Percentiles rank a stretch among this genome's conserved stretches.
phyloP scores from a whole-genome alignment of 129 eudicot species.

The Heracleum sosnowskyi region DNA sequence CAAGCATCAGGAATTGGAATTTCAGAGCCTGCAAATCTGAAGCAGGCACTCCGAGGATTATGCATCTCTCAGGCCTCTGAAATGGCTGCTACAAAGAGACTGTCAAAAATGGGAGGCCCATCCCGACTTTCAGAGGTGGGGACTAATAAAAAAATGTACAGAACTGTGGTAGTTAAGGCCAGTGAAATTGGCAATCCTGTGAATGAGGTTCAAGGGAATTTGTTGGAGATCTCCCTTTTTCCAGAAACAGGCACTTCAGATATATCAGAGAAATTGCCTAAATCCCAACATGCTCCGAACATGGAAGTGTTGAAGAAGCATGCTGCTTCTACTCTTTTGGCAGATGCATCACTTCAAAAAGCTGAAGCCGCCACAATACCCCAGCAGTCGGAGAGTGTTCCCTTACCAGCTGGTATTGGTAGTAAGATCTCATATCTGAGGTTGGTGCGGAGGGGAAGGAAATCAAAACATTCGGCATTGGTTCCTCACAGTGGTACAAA shows the following conservation, averaged over 20 bases:
- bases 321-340: conserved; percentile 3
- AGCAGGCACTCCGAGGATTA: conserved; percentile 92
- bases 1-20: conserved; percentile 55
- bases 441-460: conserved; percentile 25
- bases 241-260: conserved; percentile 34
- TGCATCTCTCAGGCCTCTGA: conserved; percentile 94
- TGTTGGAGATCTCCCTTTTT: conserved; percentile 45
- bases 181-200: conserved; percentile 26
- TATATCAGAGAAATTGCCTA: conserved; percentile 17
- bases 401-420: conserved; percentile 11
- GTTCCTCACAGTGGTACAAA: conserved; percentile 29
- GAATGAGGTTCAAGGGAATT: conserved; percentile 20
- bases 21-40: conserved; percentile 55
- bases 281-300: conserved; percentile 4
- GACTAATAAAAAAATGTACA: conserved; percentile 31
- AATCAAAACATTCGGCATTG: conserved; percentile 29
- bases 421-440: conserved; percentile 15
- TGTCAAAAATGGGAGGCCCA: conserved; percentile 34
- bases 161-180: conserved; percentile 38
- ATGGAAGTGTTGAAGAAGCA: conserved; percentile 14
- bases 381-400: conserved; percentile 7
- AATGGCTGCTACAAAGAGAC: conserved; percentile 72
- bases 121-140: conserved; percentile 37
- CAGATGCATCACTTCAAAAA: not conserved
- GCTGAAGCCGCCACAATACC: not conserved